phyloP scores from a whole-genome alignment of 768 basidiomycete species.

The Serpula lacrymans region DNA sequence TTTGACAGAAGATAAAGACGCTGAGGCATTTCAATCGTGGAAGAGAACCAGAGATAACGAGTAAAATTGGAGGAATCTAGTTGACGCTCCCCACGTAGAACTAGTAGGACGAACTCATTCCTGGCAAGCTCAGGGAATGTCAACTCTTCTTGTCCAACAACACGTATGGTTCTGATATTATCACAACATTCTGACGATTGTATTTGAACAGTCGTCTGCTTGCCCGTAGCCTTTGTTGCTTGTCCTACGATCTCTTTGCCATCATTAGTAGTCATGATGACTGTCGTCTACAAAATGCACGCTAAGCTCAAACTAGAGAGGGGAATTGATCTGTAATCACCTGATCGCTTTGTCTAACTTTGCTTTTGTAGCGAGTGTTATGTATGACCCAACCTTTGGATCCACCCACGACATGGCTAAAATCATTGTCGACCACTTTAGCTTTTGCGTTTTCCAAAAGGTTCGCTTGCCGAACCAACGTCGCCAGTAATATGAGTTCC shows the following conservation, averaged over 20 bases:
- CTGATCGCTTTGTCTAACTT: slow-evolving; percentile 34
- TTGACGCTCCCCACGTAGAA: slow-evolving; percentile 30
- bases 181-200: slow-evolving; percentile 15
- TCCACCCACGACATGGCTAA: slow-evolving; percentile 20
- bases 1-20: background rate
- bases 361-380: slow-evolving; percentile 41
- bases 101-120: slow-evolving; percentile 33
- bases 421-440: slow-evolving; percentile 31
- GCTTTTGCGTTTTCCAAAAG: slow-evolving; percentile 33
- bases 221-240: slow-evolving; percentile 30
- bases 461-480: slow-evolving; percentile 29
- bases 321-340: slow-evolving; percentile 18
- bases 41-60: slow-evolving; percentile 38
- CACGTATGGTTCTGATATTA: slow-evolving; percentile 29
- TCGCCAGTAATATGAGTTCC: slow-evolving; percentile 30
- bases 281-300: slow-evolving; percentile 20
- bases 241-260: slow-evolving; percentile 31
- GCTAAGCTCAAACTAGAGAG: background rate
- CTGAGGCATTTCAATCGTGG: slow-evolving; percentile 4
- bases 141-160: slow-evolving; percentile 39
- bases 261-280: slow-evolving; percentile 32
- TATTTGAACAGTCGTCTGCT: slow-evolving; percentile 32
- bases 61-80: slow-evolving; percentile 33
- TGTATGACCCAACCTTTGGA: slow-evolving; percentile 28
- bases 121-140: slow-evolving; percentile 38